A percentile compares a stretch with the other conserved stretches of the same genome.
phyloP scores from a whole-genome alignment of 176 grass and related monocot genomes.

The Carex littledalei region DNA sequence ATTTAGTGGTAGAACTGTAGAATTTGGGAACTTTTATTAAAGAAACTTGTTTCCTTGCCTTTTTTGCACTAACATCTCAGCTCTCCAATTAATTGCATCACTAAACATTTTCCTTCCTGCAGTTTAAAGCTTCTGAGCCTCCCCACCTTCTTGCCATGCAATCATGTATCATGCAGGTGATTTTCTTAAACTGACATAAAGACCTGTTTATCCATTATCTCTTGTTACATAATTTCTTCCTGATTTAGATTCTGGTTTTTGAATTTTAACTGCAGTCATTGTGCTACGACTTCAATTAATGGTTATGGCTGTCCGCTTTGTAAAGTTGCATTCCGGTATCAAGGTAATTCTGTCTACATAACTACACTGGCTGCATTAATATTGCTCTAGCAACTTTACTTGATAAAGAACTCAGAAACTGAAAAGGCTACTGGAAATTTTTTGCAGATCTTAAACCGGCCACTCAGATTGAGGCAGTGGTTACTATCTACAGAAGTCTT shows the following conservation, averaged over 20 bases:
- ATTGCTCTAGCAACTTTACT: background rate
- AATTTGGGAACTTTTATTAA: background rate
- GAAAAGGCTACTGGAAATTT: too few species aligned
- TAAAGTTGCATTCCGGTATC: slow-evolving; percentile 50
- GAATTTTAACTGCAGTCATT: slow-evolving; percentile 40
- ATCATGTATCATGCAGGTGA: slow-evolving; percentile 86
- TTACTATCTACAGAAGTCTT: slow-evolving; percentile 64
- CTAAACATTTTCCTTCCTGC: slow-evolving; percentile 1
- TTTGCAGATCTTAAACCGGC: slow-evolving; percentile 37
- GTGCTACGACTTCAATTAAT: slow-evolving; percentile 33
- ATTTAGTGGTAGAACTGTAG: background rate
- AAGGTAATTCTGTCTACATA: slow-evolving; percentile 38
- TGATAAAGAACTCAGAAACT: background rate
- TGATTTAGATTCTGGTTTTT: background rate
- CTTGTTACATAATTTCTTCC: slow-evolving; percentile 7
- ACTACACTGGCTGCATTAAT: background rate
- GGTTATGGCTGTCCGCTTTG: slow-evolving; percentile 66
- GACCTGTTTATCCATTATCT: background rate
- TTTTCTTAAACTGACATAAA: background rate
- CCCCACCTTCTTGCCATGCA: slow-evolving; percentile 74
- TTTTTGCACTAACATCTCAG: background rate
- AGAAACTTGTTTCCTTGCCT: background rate
- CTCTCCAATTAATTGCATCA: background rate
- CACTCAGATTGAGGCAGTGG: slow-evolving; percentile 62
- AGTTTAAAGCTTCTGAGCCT: slow-evolving; percentile 73